Evolutionary conservation across 345 rosid species (phyloP).

Genomic region (Conringia planisiliqua): DNA sequence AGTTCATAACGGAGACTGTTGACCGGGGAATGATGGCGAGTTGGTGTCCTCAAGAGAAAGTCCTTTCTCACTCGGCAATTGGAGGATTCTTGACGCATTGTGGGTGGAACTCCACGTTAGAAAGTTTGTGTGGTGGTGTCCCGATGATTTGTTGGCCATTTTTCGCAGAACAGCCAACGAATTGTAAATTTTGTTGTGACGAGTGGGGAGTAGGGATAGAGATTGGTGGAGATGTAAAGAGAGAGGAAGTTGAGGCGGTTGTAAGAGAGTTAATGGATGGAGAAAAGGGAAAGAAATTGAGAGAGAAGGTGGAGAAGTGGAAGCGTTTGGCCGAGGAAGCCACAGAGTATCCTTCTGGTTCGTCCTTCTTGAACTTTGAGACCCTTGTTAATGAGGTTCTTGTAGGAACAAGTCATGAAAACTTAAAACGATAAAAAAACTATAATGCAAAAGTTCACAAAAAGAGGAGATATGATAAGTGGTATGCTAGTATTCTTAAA

Average conservation of each 20-base stretch:
- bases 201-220: conserved; percentile 62
- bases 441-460: neutral
- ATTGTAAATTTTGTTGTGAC: conserved; percentile 40
- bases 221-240: conserved; percentile 48
- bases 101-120: conserved; percentile 69
- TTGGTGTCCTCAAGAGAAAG: conserved; percentile 59
- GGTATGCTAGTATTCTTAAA: neutral
- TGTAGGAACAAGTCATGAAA: neutral
- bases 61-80: conserved; percentile 42
- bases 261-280: conserved; percentile 53
- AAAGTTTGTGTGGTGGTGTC: conserved; percentile 44
- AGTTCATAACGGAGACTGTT: conserved; percentile 34
- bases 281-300: conserved; percentile 47
- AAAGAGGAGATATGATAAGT: neutral
- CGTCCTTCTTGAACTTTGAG: conserved; percentile 34
- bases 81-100: conserved; percentile 54
- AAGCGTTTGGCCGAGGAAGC: conserved; percentile 29
- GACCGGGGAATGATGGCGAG: conserved; percentile 39
- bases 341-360: conserved; percentile 14
- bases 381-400: conserved; percentile 33
- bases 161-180: conserved; percentile 59
- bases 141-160: conserved; percentile 63
- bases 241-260: conserved; percentile 43
- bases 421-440: neutral
- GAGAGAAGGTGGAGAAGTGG: conserved; percentile 40